A percentile compares a stretch with the other conserved stretches of the same genome.
Evolutionary conservation across 2,329 filamentous ascomycete species (phyloP).

Genomic region (Trichoderma lentiforme): DNA sequence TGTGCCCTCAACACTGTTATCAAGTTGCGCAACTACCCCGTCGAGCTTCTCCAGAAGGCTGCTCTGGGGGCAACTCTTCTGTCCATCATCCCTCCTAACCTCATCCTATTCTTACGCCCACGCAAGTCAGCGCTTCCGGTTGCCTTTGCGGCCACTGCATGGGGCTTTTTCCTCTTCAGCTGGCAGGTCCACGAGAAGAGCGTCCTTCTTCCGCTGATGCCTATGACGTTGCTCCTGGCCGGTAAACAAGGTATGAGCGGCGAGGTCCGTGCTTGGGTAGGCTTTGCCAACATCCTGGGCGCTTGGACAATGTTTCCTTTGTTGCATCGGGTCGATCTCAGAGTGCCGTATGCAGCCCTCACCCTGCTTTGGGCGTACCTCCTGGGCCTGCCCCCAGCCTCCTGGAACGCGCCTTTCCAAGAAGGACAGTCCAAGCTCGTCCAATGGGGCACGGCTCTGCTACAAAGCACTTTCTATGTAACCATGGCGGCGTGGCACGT

Average conservation of each 20-base stretch:
- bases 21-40: conserved; percentile 76
- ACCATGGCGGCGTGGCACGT: conserved; percentile 81
- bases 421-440: conserved; percentile 35
- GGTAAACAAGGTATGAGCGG: conserved; percentile 74
- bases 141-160: conserved; percentile 78
- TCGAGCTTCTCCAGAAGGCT: conserved; percentile 68
- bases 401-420: conserved; percentile 64
- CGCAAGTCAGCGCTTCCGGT: conserved; percentile 73
- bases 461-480: conserved; percentile 75
- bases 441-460: conserved; percentile 57
- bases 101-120: conserved; percentile 75
- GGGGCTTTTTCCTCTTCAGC: conserved; percentile 97
- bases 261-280: conserved; percentile 81
- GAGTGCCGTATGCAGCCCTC: conserved; percentile 79
- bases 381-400: conserved; percentile 78
- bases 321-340: conserved; percentile 77
- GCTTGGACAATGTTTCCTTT: conserved; percentile 94
- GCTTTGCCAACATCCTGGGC: conserved; percentile 89
- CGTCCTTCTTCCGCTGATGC: conserved; percentile 83
- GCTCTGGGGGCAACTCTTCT: conserved; percentile 72
- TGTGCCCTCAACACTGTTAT: conserved; percentile 85
- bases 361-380: conserved; percentile 89
- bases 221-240: conserved; percentile 85
- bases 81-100: conserved; percentile 74
- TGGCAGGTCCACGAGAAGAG: conserved; percentile 99